Conservation (phyloP, 192 early-diverging fungal genomes). For the Umbelopsis isabellina region DNA sequence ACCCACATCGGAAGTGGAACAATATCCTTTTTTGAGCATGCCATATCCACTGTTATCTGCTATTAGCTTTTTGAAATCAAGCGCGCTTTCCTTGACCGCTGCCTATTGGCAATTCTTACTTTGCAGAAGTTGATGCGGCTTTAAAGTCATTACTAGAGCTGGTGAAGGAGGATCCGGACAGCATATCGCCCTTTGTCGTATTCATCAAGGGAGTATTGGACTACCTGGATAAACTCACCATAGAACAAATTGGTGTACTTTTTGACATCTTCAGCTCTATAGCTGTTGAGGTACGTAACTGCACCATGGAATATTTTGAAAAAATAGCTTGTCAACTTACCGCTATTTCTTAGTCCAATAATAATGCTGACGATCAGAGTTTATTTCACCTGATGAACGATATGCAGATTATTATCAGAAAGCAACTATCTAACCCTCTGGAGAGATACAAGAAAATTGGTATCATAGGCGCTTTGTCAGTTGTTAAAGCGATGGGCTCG, state of each 20-base stretch:
- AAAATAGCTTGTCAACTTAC: neutral
- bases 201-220: constrained; percentile 77
- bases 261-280: constrained; percentile 70
- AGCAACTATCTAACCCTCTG: constrained; percentile 72
- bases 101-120: constrained; percentile 13
- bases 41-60: neutral
- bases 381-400: constrained; percentile 60
- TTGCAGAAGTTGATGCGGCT: constrained; percentile 66
- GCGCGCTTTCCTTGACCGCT: too few relatives aligned
- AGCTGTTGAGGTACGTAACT: constrained; percentile 50
- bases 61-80: too few relatives aligned
- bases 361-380: neutral
- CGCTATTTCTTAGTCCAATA: neutral
- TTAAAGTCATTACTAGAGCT: constrained; percentile 58
- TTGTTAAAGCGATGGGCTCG: constrained; percentile 65
- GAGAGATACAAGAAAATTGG: constrained; percentile 72
- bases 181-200: constrained; percentile 61
- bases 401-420: constrained; percentile 72
- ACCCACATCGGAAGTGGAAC: constrained; percentile 78
- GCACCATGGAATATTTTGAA: neutral
- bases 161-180: constrained; percentile 47
- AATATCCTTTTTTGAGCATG: constrained; percentile 31
- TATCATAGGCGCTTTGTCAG: constrained; percentile 68
- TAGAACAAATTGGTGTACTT: constrained; percentile 66
- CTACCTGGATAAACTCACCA: constrained; percentile 68